Evolutionary conservation across 2,329 filamentous ascomycete species (phyloP).

Genomic region (Emericellopsis atlantica): DNA sequence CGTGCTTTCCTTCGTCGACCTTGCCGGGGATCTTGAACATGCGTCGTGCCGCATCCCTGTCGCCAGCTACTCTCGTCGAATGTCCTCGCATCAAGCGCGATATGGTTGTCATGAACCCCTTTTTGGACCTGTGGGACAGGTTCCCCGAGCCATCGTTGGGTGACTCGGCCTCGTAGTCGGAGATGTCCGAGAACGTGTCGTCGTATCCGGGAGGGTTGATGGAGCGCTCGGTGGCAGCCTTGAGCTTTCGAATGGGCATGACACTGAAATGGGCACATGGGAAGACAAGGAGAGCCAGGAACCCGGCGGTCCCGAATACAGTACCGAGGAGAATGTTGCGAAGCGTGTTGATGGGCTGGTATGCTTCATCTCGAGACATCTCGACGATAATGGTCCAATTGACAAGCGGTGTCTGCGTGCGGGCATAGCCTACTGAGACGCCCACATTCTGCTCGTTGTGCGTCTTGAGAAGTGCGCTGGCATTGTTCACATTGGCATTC

Average conservation of each 20-base stretch:
- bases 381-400: conserved; percentile 80
- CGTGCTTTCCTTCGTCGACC: conserved; percentile 62
- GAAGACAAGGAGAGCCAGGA: conserved; percentile 58
- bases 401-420: conserved; percentile 53
- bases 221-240: conserved; percentile 62
- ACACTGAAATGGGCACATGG: conserved; percentile 76
- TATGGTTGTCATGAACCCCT: conserved; percentile 24
- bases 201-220: conserved; percentile 53
- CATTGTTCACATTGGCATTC: conserved; percentile 45
- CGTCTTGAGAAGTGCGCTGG: conserved; percentile 55
- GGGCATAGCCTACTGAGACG: conserved; percentile 73
- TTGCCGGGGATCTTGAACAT: conserved; percentile 77
- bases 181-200: conserved; percentile 26
- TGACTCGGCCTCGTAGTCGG: conserved; percentile 29
- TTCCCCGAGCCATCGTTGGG: conserved; percentile 11
- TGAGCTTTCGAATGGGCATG: conserved; percentile 64
- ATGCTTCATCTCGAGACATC: conserved; percentile 61
- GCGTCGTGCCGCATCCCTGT: conserved; percentile 26
- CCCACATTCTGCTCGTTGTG: conserved; percentile 56
- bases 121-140: conserved; percentile 29
- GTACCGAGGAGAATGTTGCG: conserved; percentile 71
- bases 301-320: conserved; percentile 69
- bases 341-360: conserved; percentile 60
- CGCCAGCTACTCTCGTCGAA: conserved; percentile 10
- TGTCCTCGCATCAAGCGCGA: conserved; percentile 22